Evolutionary conservation across 2,329 filamentous ascomycete species (phyloP).

Genomic region (Knufia fluminis): DNA sequence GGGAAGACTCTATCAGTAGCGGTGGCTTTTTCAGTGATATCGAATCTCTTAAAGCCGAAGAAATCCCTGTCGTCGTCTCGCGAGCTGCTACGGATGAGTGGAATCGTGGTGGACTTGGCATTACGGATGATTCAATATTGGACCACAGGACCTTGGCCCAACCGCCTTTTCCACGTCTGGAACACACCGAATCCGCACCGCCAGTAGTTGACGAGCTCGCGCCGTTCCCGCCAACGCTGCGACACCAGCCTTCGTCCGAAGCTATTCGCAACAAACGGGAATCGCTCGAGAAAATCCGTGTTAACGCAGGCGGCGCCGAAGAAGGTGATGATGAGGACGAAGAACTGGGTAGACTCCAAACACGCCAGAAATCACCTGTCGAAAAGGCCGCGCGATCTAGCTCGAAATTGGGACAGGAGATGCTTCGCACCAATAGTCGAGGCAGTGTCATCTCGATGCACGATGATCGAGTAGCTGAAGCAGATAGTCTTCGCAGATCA

Average conservation of each 20-base stretch:
- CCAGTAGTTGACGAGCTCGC: constrained; percentile 22
- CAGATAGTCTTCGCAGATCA: constrained; percentile 19
- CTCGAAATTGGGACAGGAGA: constrained; percentile 88
- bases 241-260: constrained; percentile 61
- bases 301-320: constrained; percentile 59
- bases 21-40: constrained; percentile 82
- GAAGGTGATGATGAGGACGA: constrained; percentile 94
- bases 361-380: constrained; percentile 43
- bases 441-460: constrained; percentile 58
- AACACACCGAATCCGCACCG: constrained; percentile 53
- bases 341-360: constrained; percentile 58
- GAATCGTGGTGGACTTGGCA: constrained; percentile 68
- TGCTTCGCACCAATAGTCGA: constrained; percentile 94
- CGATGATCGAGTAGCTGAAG: constrained; percentile 32
- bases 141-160: constrained; percentile 30
- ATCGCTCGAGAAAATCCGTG: constrained; percentile 57
- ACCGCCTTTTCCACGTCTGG: constrained; percentile 44
- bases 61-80: constrained; percentile 65
- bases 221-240: constrained; percentile 31
- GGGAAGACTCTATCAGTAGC: constrained; percentile 74
- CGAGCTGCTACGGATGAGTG: constrained; percentile 68
- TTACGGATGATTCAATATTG: constrained; percentile 53
- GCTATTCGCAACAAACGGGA: constrained; percentile 66
- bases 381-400: constrained; percentile 53
- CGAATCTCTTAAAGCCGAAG: constrained; percentile 68